phyloP scores from a whole-genome alignment of 148 eudicot genomes.

The Vaccinium darrowii region DNA sequence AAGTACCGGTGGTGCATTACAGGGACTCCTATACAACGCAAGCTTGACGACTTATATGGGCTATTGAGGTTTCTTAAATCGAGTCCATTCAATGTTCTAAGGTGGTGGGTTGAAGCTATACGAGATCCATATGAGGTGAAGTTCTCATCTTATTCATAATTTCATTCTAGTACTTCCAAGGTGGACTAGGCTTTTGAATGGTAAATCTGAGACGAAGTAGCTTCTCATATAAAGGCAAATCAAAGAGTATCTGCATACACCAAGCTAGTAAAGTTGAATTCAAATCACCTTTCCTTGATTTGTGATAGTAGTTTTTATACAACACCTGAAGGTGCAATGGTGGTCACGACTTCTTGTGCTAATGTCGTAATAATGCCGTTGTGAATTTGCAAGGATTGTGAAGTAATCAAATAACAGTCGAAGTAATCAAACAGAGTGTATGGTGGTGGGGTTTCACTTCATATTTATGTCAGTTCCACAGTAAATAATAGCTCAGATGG shows the following conservation, averaged over 20 bases:
- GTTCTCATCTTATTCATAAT: conserved; percentile 11
- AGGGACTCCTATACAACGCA: conserved; percentile 92
- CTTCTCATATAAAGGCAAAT: background rate
- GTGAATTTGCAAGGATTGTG: background rate
- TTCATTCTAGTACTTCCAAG: conserved; percentile 11
- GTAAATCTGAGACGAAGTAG: background rate
- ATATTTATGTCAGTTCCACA: background rate
- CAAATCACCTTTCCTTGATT: background rate
- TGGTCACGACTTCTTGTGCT: background rate
- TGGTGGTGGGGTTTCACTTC: conserved; percentile 8
- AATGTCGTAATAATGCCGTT: background rate
- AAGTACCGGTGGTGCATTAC: conserved; percentile 91
- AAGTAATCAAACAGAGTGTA: background rate
- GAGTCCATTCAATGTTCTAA: conserved; percentile 63
- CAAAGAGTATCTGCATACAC: background rate
- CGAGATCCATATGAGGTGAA: conserved; percentile 84
- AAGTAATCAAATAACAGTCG: background rate
- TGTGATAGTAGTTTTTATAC: background rate
- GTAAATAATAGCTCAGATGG: background rate
- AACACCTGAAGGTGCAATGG: background rate
- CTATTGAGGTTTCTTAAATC: conserved; percentile 88
- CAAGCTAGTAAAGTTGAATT: background rate
- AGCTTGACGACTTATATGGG: conserved; percentile 90
- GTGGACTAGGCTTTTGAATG: background rate
- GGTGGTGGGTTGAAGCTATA: conserved; percentile 87